Evolutionary conservation across 371 early-diverging fungal genomes (phyloP).

Genomic region (Rhizopus delemar): DNA sequence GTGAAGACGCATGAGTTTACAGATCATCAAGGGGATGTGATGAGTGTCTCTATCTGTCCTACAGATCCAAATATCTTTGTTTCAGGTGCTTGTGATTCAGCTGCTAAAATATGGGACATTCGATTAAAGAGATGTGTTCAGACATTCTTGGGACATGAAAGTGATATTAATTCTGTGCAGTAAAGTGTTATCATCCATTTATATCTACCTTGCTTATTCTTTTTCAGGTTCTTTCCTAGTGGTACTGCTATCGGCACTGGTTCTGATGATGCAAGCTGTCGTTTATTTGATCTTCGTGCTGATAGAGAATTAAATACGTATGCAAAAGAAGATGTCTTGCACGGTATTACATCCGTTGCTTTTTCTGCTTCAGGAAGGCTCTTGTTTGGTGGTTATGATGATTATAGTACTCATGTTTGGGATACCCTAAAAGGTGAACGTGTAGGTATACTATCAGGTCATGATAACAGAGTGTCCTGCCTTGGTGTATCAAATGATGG

Average conservation of each 20-base stretch:
- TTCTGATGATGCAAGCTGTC: slow-evolving; percentile 96
- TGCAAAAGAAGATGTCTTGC: slow-evolving; percentile 91
- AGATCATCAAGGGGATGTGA: no score
- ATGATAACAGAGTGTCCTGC: slow-evolving; percentile 97
- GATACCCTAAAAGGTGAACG: slow-evolving; percentile 94
- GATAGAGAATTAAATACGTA: slow-evolving; percentile 95
- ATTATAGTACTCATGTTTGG: slow-evolving; percentile 97
- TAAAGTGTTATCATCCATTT: no score
- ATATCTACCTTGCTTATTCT: no score
- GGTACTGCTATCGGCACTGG: slow-evolving; percentile 97
- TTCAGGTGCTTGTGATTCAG: no score
- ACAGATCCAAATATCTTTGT: no score
- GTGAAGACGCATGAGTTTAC: no score
- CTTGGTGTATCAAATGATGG: slow-evolving; percentile 94
- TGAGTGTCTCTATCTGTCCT: no score
- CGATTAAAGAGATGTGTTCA: no score
- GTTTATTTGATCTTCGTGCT: slow-evolving; percentile 94
- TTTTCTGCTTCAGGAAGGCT: slow-evolving; percentile 94
- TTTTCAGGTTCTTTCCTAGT: slow-evolving; percentile 86
- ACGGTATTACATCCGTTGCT: slow-evolving; percentile 95
- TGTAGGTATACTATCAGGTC: slow-evolving; percentile 89
- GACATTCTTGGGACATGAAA: no score
- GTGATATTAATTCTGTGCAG: no score
- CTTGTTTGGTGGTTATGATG: slow-evolving; percentile 96
- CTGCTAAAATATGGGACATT: no score